Percentiles rank a stretch among this genome's conserved stretches.
Evolutionary conservation across 1,139 yeast species (phyloP).

Genomic region (Saccharomyces hybrid): DNA sequence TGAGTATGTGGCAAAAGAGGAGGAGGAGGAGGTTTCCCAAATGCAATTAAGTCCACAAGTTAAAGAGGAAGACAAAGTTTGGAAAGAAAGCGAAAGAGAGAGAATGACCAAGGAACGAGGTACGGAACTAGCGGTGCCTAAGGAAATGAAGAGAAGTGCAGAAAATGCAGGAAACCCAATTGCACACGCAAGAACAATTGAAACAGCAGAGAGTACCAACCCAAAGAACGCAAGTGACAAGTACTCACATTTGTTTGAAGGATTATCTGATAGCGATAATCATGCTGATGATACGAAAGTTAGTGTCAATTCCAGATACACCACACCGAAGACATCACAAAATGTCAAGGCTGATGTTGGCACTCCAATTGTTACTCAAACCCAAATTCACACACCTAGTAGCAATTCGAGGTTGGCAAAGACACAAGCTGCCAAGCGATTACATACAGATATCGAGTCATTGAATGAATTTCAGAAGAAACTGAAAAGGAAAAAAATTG

Average conservation of each 20-base stretch:
- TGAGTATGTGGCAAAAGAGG: too few species aligned
- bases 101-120: too few species aligned
- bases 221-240: background rate
- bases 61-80: too few species aligned
- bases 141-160: too few species aligned
- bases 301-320: background rate
- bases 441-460: constrained; percentile 64
- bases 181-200: too few species aligned
- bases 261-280: background rate
- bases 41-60: too few species aligned
- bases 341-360: background rate
- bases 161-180: too few species aligned
- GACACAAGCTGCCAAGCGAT: constrained; percentile 53
- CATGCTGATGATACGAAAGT: background rate
- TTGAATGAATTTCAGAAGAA: constrained; percentile 51
- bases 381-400: background rate
- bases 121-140: too few species aligned
- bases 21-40: too few species aligned
- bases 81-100: too few species aligned
- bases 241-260: constrained; percentile 1
- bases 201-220: background rate
- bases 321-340: background rate
- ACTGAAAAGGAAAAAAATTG: constrained; percentile 24
- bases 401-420: constrained; percentile 45
- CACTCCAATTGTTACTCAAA: background rate